Evolutionary conservation across 2,329 filamentous ascomycete genomes (phyloP).

Genomic region (Capronia epimyces): DNA sequence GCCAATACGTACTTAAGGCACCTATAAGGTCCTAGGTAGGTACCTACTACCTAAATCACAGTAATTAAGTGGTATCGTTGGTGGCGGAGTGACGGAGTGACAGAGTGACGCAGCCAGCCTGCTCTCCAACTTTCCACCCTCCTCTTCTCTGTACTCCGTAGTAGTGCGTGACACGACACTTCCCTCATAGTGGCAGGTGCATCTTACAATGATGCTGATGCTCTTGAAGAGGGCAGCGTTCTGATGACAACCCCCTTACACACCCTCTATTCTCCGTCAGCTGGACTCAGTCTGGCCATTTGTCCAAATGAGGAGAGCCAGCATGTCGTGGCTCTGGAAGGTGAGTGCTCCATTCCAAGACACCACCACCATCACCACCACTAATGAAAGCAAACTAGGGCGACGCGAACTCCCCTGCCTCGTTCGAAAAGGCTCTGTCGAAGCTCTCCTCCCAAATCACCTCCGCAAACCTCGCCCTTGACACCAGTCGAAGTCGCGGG

Average conservation of each 20-base stretch:
- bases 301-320: slow-evolving; percentile 21
- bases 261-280: background rate
- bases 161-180: too few relatives aligned
- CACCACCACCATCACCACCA: background rate
- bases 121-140: background rate
- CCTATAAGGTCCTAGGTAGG: too few relatives aligned
- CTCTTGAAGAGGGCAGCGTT: background rate
- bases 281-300: background rate
- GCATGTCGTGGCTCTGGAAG: slow-evolving; percentile 27
- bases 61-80: too few relatives aligned
- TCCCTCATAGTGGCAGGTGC: background rate
- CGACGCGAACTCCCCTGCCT: slow-evolving; percentile 74
- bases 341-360: slow-evolving; percentile 10
- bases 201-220: background rate
- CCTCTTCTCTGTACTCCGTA: background rate
- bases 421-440: slow-evolving; percentile 87
- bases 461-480: slow-evolving; percentile 65
- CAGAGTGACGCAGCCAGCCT: background rate
- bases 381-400: slow-evolving; percentile 41
- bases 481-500: slow-evolving; percentile 64
- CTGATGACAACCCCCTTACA: background rate
- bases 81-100: too few relatives aligned
- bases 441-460: slow-evolving; percentile 77
- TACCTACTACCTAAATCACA: too few relatives aligned
- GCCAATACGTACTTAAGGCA: too few relatives aligned